Evolutionary conservation across 495 filamentous ascomycete genomes (phyloP).

Genomic region (Podospora tetraspora): DNA sequence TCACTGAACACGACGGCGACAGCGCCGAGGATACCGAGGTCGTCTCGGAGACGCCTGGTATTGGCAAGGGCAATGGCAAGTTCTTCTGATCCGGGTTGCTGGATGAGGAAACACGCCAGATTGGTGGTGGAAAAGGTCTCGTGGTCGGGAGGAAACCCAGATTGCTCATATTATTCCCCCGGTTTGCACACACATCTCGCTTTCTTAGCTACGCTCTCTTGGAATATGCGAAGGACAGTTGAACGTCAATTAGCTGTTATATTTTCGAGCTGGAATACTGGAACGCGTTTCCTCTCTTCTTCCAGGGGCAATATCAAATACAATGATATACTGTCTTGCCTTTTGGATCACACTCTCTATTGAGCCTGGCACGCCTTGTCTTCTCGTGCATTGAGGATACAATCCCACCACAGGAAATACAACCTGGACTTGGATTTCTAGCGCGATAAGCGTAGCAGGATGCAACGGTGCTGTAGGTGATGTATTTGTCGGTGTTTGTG

Average conservation of each 20-base stretch:
- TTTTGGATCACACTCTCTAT: too few relatives aligned
- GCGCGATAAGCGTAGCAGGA: neutral
- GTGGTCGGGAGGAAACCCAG: neutral
- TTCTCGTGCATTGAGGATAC: too few relatives aligned
- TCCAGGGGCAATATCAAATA: neutral
- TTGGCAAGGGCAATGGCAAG: conserved; percentile 44
- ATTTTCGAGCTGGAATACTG: neutral
- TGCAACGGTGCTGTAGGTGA: neutral
- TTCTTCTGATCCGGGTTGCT: conserved; percentile 39
- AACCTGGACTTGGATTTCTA: too few relatives aligned
- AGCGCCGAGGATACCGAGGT: conserved; percentile 25
- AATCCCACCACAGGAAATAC: too few relatives aligned
- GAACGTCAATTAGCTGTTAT: neutral
- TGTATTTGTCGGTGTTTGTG: too few relatives aligned
- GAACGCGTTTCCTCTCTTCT: neutral
- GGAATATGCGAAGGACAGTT: neutral
- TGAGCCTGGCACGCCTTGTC: neutral
- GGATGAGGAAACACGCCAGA: neutral
- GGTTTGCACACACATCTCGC: neutral
- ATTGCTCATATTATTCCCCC: neutral
- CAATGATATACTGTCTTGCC: neutral
- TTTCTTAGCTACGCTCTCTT: neutral
- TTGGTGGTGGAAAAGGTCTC: neutral
- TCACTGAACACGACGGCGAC: conserved; percentile 24
- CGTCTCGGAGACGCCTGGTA: conserved; percentile 24